Evolutionary conservation across 2,329 filamentous ascomycete species (phyloP), one percentile per base, ranked within the genome.

Genomic region (Stachybotrys elegans): DNA sequence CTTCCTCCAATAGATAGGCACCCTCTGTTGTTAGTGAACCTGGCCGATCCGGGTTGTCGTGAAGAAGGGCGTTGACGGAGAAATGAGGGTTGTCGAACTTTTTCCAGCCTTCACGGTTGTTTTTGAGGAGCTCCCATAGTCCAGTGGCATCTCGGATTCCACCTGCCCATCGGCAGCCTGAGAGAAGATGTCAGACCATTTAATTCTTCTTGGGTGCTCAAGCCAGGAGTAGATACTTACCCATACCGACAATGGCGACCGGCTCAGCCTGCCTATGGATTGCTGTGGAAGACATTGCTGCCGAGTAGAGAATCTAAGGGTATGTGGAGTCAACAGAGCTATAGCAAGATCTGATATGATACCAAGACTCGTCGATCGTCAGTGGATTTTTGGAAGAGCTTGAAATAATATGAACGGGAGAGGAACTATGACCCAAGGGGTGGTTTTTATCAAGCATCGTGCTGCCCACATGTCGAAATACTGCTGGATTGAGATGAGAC

Each of bases 61-160:
- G 38, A 14, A 17, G 29, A n/a, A 40, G 29, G n/a, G 14, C 38
- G 4, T 27, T 29, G 11, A 16, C 17, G 13, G 13, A n/a, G 22
- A 40, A 17, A 7, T 23, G 22, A 11, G 38, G 22, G 11, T n/a
- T 14, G 12, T 14, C 21, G 17, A 40, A 40, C 22, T 40, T 23
- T 7, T 6, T 6, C 22, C 22, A 29, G 14, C 41, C 45, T 7
- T 41, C 31, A 6, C 37, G 19, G 25, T 49, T 40, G 13, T 53
- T 32, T 25, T 29, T 42, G 4, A 54, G 35, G 19, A 53, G 41
- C 13, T 53, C 46, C 52, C 52, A 54, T n/a, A 54, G 37, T n/a
- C 27, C 44, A 5, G 46, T 32, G 5, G 43, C n/a, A 19, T 43
- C 31, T 17, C 29, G 32, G 21, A 47, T 42, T 23, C 43, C 35